Base-by-base conservation (phyloP, 2,329 filamentous ascomycete species). In the Pseudogymnoascus sp. region DNA sequence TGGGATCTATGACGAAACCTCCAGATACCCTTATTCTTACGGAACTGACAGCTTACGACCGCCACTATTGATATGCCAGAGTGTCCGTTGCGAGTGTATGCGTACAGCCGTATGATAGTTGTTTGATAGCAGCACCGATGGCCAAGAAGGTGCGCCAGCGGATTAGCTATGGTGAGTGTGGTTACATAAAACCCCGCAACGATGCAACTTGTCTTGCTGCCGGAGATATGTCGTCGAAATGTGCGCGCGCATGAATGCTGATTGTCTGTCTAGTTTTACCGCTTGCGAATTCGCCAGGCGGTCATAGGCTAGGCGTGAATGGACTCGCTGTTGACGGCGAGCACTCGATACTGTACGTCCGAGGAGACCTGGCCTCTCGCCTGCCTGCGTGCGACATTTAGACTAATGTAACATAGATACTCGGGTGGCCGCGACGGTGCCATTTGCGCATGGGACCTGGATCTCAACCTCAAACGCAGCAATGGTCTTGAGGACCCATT, bases 361-460 rank as follows among this genome's bases (percentile, higher is more conserved):
- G 67, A 62, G 67, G 67, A 63, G 60, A 6, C 26, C 29, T 23
- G 19, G 21, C 60, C 59, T 38, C 60, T 53, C 61, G 26, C 19
- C 29, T 40, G 31, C 35, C n/a, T 29, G 38, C 59, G 31, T 64
- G 31, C 10, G 17, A 19, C 64, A 21, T 60, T 67, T 69, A 61
- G 35, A 38, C 65, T 70, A 63, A 73, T 70, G 64, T 69, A 70
- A 68, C 65, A 65, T 69, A 97, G 93, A 71, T 99, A 97, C 78
- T 97, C 95, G 53, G 95, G 91, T 68, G 95, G 95, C 65, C 88
- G 95, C 73, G 95, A 99, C 77, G 95, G 95, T 70, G 89, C 95
- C 60, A 88, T 99, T 69, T 99, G 95, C 78, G 91, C 93, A 65
- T 99, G 95, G 95, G 88, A 97, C 75, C 80, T 97, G 62, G 85